Percentiles rank a stretch among this genome's conserved stretches.
Evolutionary conservation across 306 rosid species (phyloP).

Genomic region (Alnus rubra): DNA sequence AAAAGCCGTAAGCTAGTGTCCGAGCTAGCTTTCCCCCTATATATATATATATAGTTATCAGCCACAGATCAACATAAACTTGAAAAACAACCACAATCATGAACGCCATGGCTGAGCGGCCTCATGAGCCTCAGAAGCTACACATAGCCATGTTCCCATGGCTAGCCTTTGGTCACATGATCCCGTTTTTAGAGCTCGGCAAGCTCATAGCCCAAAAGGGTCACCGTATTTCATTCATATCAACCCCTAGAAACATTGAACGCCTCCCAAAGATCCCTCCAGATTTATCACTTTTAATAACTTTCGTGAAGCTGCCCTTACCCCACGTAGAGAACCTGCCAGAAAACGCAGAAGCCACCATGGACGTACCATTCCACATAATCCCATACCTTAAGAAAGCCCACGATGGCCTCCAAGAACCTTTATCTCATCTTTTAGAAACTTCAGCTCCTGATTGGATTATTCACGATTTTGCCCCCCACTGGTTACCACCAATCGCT

Average conservation of each 20-base stretch:
- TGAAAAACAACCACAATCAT: too few species aligned
- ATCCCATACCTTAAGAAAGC: slow-evolving; percentile 43
- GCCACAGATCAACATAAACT: too few species aligned
- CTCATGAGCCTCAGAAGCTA: not conserved
- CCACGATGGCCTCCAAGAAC: slow-evolving; percentile 36
- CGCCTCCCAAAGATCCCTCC: slow-evolving; percentile 51
- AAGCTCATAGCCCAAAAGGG: slow-evolving; percentile 56
- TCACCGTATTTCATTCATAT: slow-evolving; percentile 37
- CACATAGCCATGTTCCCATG: slow-evolving; percentile 62
- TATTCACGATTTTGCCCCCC: slow-evolving; percentile 38
- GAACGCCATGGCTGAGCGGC: not conserved
- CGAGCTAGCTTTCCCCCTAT: too few species aligned
- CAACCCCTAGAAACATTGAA: slow-evolving; percentile 50
- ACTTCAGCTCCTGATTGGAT: slow-evolving; percentile 47
- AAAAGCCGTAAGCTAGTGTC: too few species aligned
- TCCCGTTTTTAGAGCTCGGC: slow-evolving; percentile 42
- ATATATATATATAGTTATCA: too few species aligned
- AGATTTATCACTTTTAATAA: slow-evolving; percentile 24
- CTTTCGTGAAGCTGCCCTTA: slow-evolving; percentile 38
- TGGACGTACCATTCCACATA: slow-evolving; percentile 40
- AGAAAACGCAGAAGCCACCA: slow-evolving; percentile 42
- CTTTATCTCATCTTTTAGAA: slow-evolving; percentile 31
- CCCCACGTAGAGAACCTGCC: slow-evolving; percentile 37
- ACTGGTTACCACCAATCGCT: slow-evolving; percentile 26
- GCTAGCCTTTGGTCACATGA: slow-evolving; percentile 59